phyloP scores from a whole-genome alignment of 495 filamentous ascomycete genomes.

The Xylaria intraflava region DNA sequence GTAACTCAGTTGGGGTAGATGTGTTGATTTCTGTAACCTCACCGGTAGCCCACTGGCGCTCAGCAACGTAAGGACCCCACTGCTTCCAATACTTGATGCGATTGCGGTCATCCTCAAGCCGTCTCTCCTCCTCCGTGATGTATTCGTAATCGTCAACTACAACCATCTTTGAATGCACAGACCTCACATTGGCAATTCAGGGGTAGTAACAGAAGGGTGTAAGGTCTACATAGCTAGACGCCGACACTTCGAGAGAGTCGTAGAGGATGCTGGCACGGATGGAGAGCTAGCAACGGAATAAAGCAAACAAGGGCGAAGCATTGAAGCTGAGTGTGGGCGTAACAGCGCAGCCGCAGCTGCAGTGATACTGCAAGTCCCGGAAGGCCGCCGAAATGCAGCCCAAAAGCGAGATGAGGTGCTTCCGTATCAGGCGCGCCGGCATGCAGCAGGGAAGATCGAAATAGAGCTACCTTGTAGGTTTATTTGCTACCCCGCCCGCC shows the following conservation, averaged over 20 bases:
- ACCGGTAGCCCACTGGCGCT: conserved; percentile 87
- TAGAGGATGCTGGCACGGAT: too few species aligned
- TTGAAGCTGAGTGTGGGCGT: too few species aligned
- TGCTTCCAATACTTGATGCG: conserved; percentile 87
- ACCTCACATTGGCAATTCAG: neutral
- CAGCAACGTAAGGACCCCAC: conserved; percentile 77
- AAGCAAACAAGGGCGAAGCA: too few species aligned
- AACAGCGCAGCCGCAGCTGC: too few species aligned
- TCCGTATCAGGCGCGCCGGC: too few species aligned
- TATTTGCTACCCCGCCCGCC: too few species aligned
- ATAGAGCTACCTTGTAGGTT: too few species aligned
- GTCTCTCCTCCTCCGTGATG: conserved; percentile 78
- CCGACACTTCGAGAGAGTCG: neutral
- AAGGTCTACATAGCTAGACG: neutral
- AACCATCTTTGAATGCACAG: conserved; percentile 55
- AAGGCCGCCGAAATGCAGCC: too few species aligned
- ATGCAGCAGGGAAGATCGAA: neutral
- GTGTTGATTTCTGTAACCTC: conserved; percentile 23
- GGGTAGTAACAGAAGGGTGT: neutral
- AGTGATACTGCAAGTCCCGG: too few species aligned
- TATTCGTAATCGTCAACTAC: conserved; percentile 79
- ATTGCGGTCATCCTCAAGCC: conserved; percentile 76
- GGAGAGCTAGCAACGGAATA: neutral
- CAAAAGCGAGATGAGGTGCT: too few species aligned
- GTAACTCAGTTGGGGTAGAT: conserved; percentile 15